Base-by-base conservation (phyloP, 768 basidiomycete species). In the Boletus subcaerulescens region DNA sequence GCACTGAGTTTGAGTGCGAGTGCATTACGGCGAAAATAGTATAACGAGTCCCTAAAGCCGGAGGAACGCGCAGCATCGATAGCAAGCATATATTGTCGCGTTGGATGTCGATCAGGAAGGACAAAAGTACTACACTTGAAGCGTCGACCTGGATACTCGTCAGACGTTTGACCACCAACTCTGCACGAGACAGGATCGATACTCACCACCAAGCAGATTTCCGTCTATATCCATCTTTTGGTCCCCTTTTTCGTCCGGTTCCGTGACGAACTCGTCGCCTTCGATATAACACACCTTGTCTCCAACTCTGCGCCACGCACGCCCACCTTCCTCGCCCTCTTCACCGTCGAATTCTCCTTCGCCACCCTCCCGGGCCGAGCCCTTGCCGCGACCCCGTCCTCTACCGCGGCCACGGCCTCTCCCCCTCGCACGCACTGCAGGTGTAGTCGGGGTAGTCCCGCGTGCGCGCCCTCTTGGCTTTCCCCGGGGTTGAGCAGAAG, bases 31-130 rank as follows among this genome's bases (percentile, higher is more conserved):
- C 97, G 88, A 73, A 98, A 95, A 72, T 98, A 98, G 72, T 98
- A 97, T n/a, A 98, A 76, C 10, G 97, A 98, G 71, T 98, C 97
- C 45, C 93, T 84, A 73, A 93, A 98, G 5, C 97, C 97, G 18
- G 93, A 95, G 10, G 92, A 91, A 26, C 96, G 85, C 1, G 97
- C 97, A 4, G 94, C 96, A 65, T 99, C 97, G 55, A 99, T 98
- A 20, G 96, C 94, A 40, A 98, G 89, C 83, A 97, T 91, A 74
- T 97, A 99, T 56, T 84, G 78, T 43, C 88, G 81, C 26, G 90
- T 81, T 10, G 93, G 86, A 64, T 98, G 86, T 20, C 96, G 84
- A 52, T 84, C 84, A 0, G 92, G 89, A 6, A 94, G 83, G n/a
- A 80, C 73, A 68, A 99, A 98, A 2, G 95, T 97, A 29, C 82